These are phyloP conservation scores for Wolfiporia cocos DNA, from an alignment of 1,284 basidiomycete species.

Conservation along the genomic window DNA sequence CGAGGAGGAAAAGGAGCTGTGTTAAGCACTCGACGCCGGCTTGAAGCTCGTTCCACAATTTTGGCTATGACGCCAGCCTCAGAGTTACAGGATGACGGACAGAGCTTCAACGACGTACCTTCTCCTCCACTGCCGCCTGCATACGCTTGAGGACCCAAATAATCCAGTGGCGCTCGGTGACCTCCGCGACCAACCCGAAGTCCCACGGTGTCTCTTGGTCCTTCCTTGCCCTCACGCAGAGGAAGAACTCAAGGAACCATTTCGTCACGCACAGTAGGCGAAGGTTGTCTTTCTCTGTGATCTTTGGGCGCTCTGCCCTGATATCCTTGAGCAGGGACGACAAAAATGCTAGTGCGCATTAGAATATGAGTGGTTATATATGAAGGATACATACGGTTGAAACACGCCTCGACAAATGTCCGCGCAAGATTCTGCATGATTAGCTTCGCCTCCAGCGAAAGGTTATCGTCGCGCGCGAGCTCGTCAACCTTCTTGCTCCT, in stretches of 20 bases:
- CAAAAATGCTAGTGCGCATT: constrained; percentile 63
- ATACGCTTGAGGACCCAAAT: constrained; percentile 87
- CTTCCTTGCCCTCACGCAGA: constrained; percentile 47
- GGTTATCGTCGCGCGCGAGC: constrained; percentile 63
- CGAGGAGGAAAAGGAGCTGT: constrained; percentile 81
- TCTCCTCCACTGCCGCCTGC: constrained; percentile 82
- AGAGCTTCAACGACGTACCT: constrained; percentile 42
- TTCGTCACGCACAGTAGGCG: constrained; percentile 78
- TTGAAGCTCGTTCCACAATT: constrained; percentile 89
- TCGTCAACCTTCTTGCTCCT: constrained; percentile 69
- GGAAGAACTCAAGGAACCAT: constrained; percentile 89
- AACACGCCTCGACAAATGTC: constrained; percentile 74
- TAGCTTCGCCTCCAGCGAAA: constrained; percentile 66
- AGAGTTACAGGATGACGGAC: not conserved
- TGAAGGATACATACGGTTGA: constrained; percentile 67
- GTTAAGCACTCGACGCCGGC: constrained; percentile 92
- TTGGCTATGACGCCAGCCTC: constrained; percentile 49
- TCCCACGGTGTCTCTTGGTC: constrained; percentile 41
- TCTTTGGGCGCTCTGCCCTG: constrained; percentile 82
- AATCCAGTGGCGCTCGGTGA: constrained; percentile 82
- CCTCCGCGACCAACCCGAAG: constrained; percentile 77
- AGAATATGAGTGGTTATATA: not conserved
- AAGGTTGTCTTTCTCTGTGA: constrained; percentile 86
- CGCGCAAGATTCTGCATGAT: constrained; percentile 64
- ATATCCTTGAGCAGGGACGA: constrained; percentile 86